Base-by-base conservation (phyloP, 192 early-diverging fungal genomes). In the Entrophospora sp. region DNA sequence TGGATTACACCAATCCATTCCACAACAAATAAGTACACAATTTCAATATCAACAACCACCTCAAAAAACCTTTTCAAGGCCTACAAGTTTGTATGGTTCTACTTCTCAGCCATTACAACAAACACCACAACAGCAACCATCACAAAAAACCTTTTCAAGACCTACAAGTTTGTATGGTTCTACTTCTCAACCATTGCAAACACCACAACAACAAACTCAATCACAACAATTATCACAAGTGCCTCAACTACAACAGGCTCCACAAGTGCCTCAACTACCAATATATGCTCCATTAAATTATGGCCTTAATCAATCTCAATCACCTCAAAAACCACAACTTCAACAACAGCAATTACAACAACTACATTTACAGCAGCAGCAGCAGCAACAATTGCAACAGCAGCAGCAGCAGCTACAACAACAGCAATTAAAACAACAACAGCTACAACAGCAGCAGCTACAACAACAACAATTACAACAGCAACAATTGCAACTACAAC, bases 61-160 rank as follows among this genome's bases (percentile, higher is more conserved):
- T 20, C 68, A 61, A 8, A 61, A 55, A 64, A 48, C 72, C 48
- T 30, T 57, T 67, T 35, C 51, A 57, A 38, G n/a, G n/a, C n/a
- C n/a, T n/a, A n/a, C n/a, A n/a, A n/a, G n/a, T n/a, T n/a, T n/a
- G n/a, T n/a, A n/a, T n/a, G n/a, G n/a, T n/a, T n/a, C 31, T 6
- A 12, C 56, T 12, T 49, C 49, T 63, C 9, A 18, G 18, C 28
- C 51, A 60, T 45, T 13, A 8, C 7, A 32, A 6, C 55, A 77
- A 49, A 68, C 68, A 16, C 24, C 35, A 0, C 27, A 67, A 13
- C 48, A 51, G 9, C 53, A 61, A 14, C 49, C 18, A 16, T 68
- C 32, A 32, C 68, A 61, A 8, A 61, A 55, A 64, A 48, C 72
- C 48, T 30, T 57, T 67, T 35, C 51, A 57, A 38, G n/a, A n/a